Conservation (phyloP, 2,329 filamentous ascomycete species). For the Metarhizium album region DNA sequence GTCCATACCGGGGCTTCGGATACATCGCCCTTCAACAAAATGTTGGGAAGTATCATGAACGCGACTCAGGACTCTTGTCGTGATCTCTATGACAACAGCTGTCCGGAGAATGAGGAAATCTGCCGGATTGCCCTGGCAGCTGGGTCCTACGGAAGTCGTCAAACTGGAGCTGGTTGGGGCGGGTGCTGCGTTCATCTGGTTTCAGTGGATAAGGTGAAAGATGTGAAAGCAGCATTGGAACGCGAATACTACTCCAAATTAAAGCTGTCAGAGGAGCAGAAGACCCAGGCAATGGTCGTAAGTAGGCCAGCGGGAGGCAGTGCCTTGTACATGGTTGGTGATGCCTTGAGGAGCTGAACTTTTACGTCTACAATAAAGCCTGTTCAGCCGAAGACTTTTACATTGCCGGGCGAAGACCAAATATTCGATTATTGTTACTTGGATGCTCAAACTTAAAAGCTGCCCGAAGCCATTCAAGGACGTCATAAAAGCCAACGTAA, state of each 20-base stretch:
- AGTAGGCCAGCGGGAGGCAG: constrained; percentile 75
- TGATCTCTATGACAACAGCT: constrained; percentile 83
- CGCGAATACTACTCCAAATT: constrained; percentile 72
- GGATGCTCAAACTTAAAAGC: neutral
- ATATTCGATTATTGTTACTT: neutral
- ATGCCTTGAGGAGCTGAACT: constrained; percentile 11
- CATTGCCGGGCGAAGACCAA: neutral
- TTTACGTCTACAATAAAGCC: neutral
- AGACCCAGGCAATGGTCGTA: constrained; percentile 72
- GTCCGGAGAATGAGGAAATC: constrained; percentile 81
- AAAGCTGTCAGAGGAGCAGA: constrained; percentile 56
- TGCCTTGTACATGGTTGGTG: constrained; percentile 35
- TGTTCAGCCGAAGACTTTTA: neutral
- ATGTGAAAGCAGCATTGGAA: constrained; percentile 66
- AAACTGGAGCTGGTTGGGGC: constrained; percentile 94
- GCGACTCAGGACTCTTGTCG: constrained; percentile 81
- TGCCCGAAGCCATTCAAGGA: neutral
- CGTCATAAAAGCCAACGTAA: neutral
- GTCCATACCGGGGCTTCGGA: constrained; percentile 32
- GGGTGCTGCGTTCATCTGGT: constrained; percentile 93
- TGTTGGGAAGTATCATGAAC: constrained; percentile 77
- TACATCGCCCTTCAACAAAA: constrained; percentile 49
- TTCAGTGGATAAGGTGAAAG: constrained; percentile 68
- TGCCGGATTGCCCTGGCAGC: constrained; percentile 68
- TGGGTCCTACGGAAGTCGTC: constrained; percentile 71